Percentiles rank a stretch among this genome's conserved stretches.
These are phyloP conservation scores for Pythium plurisporium DNA, from an alignment of 352 stramenopile species.

Conservation along the genomic window DNA sequence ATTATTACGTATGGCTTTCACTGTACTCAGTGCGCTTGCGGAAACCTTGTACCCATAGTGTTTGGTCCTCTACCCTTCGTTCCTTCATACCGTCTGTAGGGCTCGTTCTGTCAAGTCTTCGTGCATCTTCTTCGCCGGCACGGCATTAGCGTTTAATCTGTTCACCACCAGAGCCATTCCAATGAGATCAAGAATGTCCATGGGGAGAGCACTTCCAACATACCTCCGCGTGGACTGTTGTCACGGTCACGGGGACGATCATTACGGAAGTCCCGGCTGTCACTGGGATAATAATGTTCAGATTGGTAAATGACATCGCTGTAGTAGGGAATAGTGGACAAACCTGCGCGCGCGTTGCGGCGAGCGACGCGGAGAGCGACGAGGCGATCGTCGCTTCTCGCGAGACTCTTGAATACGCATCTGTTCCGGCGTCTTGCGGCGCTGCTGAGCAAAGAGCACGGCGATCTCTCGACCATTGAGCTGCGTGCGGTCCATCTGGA, in stretches of 20 bases:
- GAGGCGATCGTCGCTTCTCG: conserved; percentile 12
- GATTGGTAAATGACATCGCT: too few species aligned
- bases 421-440: conserved; percentile 70
- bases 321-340: background rate
- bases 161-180: too few species aligned
- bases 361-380: conserved; percentile 30
- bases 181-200: too few species aligned
- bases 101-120: too few species aligned
- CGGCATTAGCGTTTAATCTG: too few species aligned
- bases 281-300: background rate
- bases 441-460: conserved; percentile 74
- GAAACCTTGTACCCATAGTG: background rate
- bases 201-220: background rate
- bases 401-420: conserved; percentile 39
- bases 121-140: too few species aligned
- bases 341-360: conserved; percentile 8
- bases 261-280: conserved; percentile 1
- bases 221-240: conserved; percentile 13
- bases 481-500: conserved; percentile 64
- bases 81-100: too few species aligned
- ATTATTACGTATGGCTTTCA: conserved; percentile 23
- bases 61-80: too few species aligned
- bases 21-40: background rate
- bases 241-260: background rate
- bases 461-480: conserved; percentile 69